Evolutionary conservation across 805 yeast species (phyloP), one percentile per base, ranked within the genome.

Genomic region (Yarrowia deformans): DNA sequence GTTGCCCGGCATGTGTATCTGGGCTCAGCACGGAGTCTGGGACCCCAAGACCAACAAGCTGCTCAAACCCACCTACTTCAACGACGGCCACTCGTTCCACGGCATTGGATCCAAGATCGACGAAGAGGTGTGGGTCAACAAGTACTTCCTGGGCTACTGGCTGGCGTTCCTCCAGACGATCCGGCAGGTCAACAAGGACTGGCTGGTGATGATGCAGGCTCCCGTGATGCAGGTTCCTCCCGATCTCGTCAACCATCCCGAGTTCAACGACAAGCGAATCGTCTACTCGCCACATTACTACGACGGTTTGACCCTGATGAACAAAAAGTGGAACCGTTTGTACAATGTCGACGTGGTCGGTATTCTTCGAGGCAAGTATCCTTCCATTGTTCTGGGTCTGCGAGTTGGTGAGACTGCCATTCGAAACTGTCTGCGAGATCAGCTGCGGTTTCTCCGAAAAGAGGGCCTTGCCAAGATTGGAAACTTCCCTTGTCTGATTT

Each of bases 231-330:
- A 87, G 72, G 75, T 84, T 2, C 97, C 97, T 0, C 97, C 98
- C 1, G 76, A 79, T 14, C 77, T 91, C 14, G 52, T 52, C 10
- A 66, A 52, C 23, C 69, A 66, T 13, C 54, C 52, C 10, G 69
- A 54, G 2, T 52, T 66, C 43, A 66, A 52, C 34, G 95, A 90
- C 74, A 76, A 81, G 0, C 84, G 84, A 64, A 88, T 94, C 0
- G 87, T 90, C 1, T 88, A 88, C 73, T 87, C 97, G 19, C 95
- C 97, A 1, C 99, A 94, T 78, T 94, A 89, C 77, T 94, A 94
- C 76, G 99, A 94, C 77, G 99, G 98, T 0, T 84, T 94, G 87
- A 90, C 98, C 1, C 80, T 94, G 45, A 88, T 95, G 93, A 90
- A 90, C 78, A 92, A 93, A 78, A 85, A 88, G 6, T 95, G 99